phyloP scores from a whole-genome alignment of 1,139 yeast species.

The Kluyveromyces marxianus region DNA sequence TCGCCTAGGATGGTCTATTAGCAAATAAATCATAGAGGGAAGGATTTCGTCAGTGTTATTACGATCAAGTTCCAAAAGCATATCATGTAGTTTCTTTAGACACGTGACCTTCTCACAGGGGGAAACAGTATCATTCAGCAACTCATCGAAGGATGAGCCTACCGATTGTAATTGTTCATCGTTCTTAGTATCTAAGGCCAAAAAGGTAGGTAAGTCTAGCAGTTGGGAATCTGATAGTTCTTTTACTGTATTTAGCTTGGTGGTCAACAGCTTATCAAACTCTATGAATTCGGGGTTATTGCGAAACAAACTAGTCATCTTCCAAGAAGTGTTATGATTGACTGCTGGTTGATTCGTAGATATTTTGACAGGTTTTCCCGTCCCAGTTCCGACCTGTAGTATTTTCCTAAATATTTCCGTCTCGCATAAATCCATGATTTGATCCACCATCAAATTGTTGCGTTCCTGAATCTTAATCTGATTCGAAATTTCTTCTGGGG shows the following conservation, averaged over 20 bases:
- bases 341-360: slow-evolving; percentile 13
- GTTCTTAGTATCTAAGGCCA: slow-evolving; percentile 13
- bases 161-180: slow-evolving; percentile 10
- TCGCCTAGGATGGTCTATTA: slow-evolving; percentile 39
- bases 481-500: slow-evolving; percentile 26
- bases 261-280: slow-evolving; percentile 21
- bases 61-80: slow-evolving; percentile 17
- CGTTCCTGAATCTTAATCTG: slow-evolving; percentile 22
- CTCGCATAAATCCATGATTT: slow-evolving; percentile 28
- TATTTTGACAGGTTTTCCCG: slow-evolving; percentile 9
- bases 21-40: slow-evolving; percentile 46
- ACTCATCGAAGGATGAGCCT: slow-evolving; percentile 11
- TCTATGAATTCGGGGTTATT: slow-evolving; percentile 28
- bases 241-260: slow-evolving; percentile 19
- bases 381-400: slow-evolving; percentile 28
- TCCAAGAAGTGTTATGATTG: slow-evolving; percentile 8
- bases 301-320: slow-evolving; percentile 15
- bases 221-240: slow-evolving; percentile 15
- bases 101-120: slow-evolving; percentile 26
- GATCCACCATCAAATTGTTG: slow-evolving; percentile 24
- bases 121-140: slow-evolving; percentile 20
- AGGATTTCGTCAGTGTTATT: slow-evolving; percentile 41
- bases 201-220: slow-evolving; percentile 20
- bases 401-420: slow-evolving; percentile 22
- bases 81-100: slow-evolving; percentile 22